Evolutionary conservation across 192 early-diverging fungal genomes (phyloP).

Genomic region (Coemansia sp.): DNA sequence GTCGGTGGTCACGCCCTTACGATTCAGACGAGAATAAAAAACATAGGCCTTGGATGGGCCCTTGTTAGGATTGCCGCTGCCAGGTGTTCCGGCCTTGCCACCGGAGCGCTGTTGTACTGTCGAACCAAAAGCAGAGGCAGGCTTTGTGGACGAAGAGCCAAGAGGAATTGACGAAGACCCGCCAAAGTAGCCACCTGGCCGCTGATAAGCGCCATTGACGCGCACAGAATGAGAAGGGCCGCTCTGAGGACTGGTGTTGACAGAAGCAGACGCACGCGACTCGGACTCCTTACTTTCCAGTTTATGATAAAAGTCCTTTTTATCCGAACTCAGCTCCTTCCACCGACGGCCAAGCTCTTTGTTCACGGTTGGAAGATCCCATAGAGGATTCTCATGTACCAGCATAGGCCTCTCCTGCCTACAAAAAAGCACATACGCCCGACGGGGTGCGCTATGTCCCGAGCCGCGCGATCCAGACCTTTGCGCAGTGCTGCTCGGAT

Average conservation of each 20-base stretch:
- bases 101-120: conserved; percentile 5
- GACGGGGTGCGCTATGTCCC: conserved; percentile 42
- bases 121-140: conserved; percentile 3
- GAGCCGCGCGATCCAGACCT: conserved; percentile 19
- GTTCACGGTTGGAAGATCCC: conserved; percentile 55
- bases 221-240: not conserved
- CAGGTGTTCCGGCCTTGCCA: conserved; percentile 13
- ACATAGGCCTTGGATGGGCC: conserved; percentile 55
- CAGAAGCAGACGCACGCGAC: conserved; percentile 20
- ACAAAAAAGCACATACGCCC: conserved; percentile 55
- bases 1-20: conserved; percentile 33
- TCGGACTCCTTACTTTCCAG: conserved; percentile 47
- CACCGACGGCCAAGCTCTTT: conserved; percentile 55
- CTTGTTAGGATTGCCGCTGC: conserved; percentile 43
- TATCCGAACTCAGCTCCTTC: conserved; percentile 45
- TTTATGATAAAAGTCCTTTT: conserved; percentile 38
- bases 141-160: conserved; percentile 3
- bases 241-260: conserved; percentile 5
- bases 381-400: conserved; percentile 36
- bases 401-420: conserved; percentile 43
- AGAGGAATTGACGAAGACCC: conserved; percentile 5
- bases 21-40: conserved; percentile 46
- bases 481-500: conserved; percentile 9
- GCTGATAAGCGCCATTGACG: conserved; percentile 19
- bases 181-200: conserved; percentile 29